These are phyloP conservation scores for Xylariales sp. DNA, from an alignment of 2,329 filamentous ascomycete genomes.

Conservation along the genomic window DNA sequence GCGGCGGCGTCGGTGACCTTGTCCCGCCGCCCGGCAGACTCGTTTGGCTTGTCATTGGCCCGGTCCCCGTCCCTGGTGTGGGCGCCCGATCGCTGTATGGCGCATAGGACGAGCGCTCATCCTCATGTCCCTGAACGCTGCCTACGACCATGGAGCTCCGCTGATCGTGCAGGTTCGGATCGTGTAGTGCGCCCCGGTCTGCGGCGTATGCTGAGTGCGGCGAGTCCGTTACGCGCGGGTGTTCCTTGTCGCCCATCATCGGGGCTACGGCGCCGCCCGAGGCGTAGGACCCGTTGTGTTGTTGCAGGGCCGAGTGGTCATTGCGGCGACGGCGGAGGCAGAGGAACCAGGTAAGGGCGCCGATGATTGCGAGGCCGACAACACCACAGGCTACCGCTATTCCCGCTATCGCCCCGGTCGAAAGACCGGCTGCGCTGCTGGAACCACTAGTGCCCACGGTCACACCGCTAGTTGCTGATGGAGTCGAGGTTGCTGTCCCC, in stretches of 20 bases:
- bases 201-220: slow-evolving; percentile 41
- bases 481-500: background rate
- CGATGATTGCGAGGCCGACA: slow-evolving; percentile 28
- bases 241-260: slow-evolving; percentile 44
- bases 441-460: background rate
- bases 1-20: slow-evolving; percentile 18
- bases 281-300: slow-evolving; percentile 19
- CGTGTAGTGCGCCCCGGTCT: slow-evolving; percentile 24
- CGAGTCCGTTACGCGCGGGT: slow-evolving; percentile 31
- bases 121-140: slow-evolving; percentile 13
- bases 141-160: slow-evolving; percentile 13
- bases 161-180: slow-evolving; percentile 11
- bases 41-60: slow-evolving; percentile 24
- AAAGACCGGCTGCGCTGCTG: slow-evolving; percentile 23
- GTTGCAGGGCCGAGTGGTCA: slow-evolving; percentile 15
- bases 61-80: slow-evolving; percentile 14
- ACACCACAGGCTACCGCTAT: slow-evolving; percentile 39
- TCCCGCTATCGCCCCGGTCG: slow-evolving; percentile 40
- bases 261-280: slow-evolving; percentile 22
- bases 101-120: slow-evolving; percentile 22
- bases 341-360: slow-evolving; percentile 37
- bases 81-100: slow-evolving; percentile 28
- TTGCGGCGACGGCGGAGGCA: slow-evolving; percentile 33
- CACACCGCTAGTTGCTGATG: too few relatives aligned
- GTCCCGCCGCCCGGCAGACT: slow-evolving; percentile 4